phyloP scores from a whole-genome alignment of 2,329 filamentous ascomycete genomes.

The Colletotrichum sp. region DNA sequence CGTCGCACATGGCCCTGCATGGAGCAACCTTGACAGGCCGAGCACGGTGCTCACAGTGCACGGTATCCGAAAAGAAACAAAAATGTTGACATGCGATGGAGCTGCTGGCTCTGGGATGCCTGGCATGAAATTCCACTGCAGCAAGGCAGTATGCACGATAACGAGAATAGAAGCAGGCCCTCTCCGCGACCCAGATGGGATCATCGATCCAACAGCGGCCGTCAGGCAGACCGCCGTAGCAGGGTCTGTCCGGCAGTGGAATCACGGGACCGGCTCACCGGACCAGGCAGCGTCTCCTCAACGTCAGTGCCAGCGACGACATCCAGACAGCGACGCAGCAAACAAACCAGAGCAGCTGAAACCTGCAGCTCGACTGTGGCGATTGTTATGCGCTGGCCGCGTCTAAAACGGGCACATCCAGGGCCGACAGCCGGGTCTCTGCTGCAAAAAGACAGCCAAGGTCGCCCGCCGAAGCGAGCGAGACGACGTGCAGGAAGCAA shows the following conservation, averaged over 20 bases:
- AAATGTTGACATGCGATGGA: neutral
- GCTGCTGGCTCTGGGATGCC: neutral
- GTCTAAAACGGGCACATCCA: slow-evolving; percentile 7
- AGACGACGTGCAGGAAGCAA: slow-evolving; percentile 10
- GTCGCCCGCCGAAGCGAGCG: neutral
- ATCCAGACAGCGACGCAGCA: neutral
- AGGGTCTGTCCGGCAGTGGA: neutral
- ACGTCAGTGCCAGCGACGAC: neutral
- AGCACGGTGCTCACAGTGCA: neutral
- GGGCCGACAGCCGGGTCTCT: neutral
- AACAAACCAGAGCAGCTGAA: slow-evolving; percentile 14
- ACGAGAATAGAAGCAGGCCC: slow-evolving; percentile 18
- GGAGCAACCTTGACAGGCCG: neutral
- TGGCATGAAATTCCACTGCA: neutral
- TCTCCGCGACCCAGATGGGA: slow-evolving; percentile 1
- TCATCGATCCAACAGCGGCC: neutral
- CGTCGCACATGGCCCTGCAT: neutral
- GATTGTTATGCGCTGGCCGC: slow-evolving; percentile 22
- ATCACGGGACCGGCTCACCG: neutral
- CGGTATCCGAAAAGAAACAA: neutral
- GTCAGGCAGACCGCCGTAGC: neutral
- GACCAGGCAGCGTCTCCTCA: neutral
- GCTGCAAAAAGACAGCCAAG: neutral
- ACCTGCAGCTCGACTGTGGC: slow-evolving; percentile 21
- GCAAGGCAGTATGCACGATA: neutral